Conservation (phyloP, 495 filamentous ascomycete genomes). For the Massariosphaeria phaeospora region DNA sequence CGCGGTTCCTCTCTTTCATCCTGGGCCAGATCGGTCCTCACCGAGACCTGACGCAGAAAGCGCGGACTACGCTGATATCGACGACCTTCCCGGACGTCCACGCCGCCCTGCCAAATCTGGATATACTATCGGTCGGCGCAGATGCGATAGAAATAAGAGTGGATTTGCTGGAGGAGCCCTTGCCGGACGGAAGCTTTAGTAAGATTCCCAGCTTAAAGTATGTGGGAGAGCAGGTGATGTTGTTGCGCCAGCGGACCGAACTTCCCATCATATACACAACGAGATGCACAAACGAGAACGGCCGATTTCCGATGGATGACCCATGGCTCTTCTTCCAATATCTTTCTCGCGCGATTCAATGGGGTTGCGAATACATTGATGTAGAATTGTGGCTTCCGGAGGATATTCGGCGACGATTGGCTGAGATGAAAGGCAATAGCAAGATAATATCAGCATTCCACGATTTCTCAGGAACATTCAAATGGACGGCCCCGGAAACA, state of each 20-base stretch:
- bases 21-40: slow-evolving; percentile 71
- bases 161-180: slow-evolving; percentile 72
- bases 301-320: slow-evolving; percentile 76
- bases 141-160: slow-evolving; percentile 81
- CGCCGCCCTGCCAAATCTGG: slow-evolving; percentile 74
- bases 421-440: slow-evolving; percentile 65
- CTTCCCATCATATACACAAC: slow-evolving; percentile 84
- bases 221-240: slow-evolving; percentile 79
- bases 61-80: slow-evolving; percentile 74
- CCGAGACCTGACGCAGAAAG: slow-evolving; percentile 67
- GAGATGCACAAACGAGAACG: slow-evolving; percentile 72
- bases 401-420: slow-evolving; percentile 60
- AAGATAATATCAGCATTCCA: slow-evolving; percentile 83
- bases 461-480: slow-evolving; percentile 77
- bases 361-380: slow-evolving; percentile 84
- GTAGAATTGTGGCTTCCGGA: slow-evolving; percentile 83
- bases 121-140: slow-evolving; percentile 76
- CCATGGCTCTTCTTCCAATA: slow-evolving; percentile 69
- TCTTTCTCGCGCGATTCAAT: slow-evolving; percentile 71
- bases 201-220: slow-evolving; percentile 71
- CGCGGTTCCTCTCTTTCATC: slow-evolving; percentile 70
- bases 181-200: slow-evolving; percentile 50
- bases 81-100: slow-evolving; percentile 82
- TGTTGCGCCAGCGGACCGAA: slow-evolving; percentile 73
- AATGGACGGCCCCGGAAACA: slow-evolving; percentile 68